Evolutionary conservation across 768 basidiomycete species (phyloP), one percentile per base, ranked within the genome.

Genomic region (Lanmaoa rubissima): DNA sequence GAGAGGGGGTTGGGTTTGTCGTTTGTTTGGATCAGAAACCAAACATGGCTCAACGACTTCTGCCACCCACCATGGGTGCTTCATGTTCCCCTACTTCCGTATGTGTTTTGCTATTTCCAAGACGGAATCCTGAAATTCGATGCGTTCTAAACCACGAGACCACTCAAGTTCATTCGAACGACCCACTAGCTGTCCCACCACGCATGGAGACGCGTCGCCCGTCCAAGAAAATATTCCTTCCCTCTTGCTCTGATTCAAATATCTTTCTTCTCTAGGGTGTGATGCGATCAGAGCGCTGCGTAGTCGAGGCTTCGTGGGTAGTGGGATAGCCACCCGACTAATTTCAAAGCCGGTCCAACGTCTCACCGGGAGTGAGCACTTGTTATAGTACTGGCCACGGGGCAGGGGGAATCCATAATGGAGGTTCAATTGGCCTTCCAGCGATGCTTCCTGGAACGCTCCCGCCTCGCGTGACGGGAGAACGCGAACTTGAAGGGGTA

Each of bases 21-120:
- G 21, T 34, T 51, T 65, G 51, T 66, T 66, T 67, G 61, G 50
- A 55, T 24, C 40, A 9, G 24, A 35, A 51, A 40, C 56, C 59
- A 67, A 67, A 62, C 47, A 58, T 19, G 4, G 17, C 16, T 17
- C 43, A 44, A 26, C 24, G 35, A 3, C 31, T 16, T 32, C 21
- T 19, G 49, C 49, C 49, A 48, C 47, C 32, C 32, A 11, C 32
- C 4, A 10, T 10, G 9, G 28, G 16, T 47, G 31, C 28, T 19
- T 14, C 46, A 2, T 21, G 13, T 34, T 34, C 32, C 32, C 32
- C 14, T 16, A 19, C 49, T 40, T 39, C n/a, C n/a, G 24, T 39
- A 11, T 38, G 36, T 38, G 26, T 17, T 17, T 39, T 3, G 9
- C 36, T 50, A 26, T 39, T 50, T 50, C 17, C n/a, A 16, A 31